These are phyloP conservation scores for Paecilomyces variotii DNA, from an alignment of 2,329 filamentous ascomycete species.

Conservation along the genomic window DNA sequence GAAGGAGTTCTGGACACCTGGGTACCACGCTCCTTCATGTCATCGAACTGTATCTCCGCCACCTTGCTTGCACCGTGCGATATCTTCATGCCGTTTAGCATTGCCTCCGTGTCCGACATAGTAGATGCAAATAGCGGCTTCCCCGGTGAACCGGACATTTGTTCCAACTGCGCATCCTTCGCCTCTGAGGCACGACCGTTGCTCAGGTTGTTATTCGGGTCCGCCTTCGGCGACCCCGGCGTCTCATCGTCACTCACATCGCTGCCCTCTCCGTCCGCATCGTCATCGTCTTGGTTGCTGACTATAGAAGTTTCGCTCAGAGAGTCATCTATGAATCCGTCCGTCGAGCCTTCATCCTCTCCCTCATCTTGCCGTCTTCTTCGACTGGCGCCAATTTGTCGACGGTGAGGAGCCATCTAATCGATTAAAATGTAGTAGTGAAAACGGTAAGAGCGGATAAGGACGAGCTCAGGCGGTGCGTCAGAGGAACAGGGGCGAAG, in stretches of 20 bases:
- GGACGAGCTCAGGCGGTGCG: neutral
- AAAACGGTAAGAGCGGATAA: neutral
- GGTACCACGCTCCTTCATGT: constrained; percentile 22
- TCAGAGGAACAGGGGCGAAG: neutral
- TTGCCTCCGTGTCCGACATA: constrained; percentile 50
- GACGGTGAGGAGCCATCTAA: constrained; percentile 35
- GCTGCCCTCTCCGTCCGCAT: constrained; percentile 52
- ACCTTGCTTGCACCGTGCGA: constrained; percentile 30
- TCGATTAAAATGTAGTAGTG: neutral
- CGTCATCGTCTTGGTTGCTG: constrained; percentile 51
- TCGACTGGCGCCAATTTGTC: constrained; percentile 38
- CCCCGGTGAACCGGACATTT: constrained; percentile 25
- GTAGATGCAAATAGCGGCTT: constrained; percentile 29
- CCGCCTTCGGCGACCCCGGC: constrained; percentile 16
- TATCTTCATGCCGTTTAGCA: constrained; percentile 52
- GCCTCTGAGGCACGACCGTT: constrained; percentile 21
- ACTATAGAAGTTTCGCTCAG: constrained; percentile 53
- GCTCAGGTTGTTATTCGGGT: constrained; percentile 15
- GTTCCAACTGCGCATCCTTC: constrained; percentile 19
- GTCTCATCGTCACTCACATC: constrained; percentile 48
- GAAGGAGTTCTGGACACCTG: constrained; percentile 31
- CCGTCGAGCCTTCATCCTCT: constrained; percentile 42
- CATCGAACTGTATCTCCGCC: constrained; percentile 45
- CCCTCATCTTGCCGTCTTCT: constrained; percentile 41
- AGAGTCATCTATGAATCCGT: constrained; percentile 51